Percentiles rank a stretch among this genome's conserved stretches.
These are phyloP conservation scores for Sphaerobolus stellatus DNA, from an alignment of 1,284 basidiomycete genomes.

Conservation along the genomic window DNA sequence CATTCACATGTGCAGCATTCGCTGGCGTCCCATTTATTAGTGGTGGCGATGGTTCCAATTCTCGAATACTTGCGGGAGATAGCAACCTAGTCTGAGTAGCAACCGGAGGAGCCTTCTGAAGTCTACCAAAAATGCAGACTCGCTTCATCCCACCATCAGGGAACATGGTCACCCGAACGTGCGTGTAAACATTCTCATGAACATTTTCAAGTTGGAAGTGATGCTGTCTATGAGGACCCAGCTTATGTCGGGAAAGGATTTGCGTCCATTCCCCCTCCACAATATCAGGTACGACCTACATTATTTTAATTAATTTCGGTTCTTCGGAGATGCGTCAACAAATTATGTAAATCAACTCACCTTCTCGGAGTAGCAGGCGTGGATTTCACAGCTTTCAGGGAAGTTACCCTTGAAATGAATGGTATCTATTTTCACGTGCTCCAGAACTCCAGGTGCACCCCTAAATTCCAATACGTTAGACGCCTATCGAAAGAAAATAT, in stretches of 20 bases:
- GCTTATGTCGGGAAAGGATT: slow-evolving; percentile 74
- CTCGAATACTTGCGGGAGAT: no score
- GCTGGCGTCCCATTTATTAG: no score
- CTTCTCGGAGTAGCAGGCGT: slow-evolving; percentile 55
- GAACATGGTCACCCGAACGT: slow-evolving; percentile 86
- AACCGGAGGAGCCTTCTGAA: no score
- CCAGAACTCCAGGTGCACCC: slow-evolving; percentile 68
- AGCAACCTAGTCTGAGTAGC: no score
- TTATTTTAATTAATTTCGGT: slow-evolving; percentile 1
- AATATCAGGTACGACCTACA: slow-evolving; percentile 32
- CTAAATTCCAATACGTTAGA: not conserved
- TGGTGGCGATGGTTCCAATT: not conserved
- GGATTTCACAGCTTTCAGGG: slow-evolving; percentile 84
- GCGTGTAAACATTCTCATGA: slow-evolving; percentile 63
- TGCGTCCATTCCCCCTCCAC: slow-evolving; percentile 62
- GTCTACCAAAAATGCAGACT: slow-evolving; percentile 75
- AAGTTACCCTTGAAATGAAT: slow-evolving; percentile 97
- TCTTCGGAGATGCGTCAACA: not conserved
- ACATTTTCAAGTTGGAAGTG: slow-evolving; percentile 79
- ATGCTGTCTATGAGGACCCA: slow-evolving; percentile 90
- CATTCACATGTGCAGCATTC: no score
- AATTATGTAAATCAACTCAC: slow-evolving; percentile 44
- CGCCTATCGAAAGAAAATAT: not conserved
- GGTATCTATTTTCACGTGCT: slow-evolving; percentile 88
- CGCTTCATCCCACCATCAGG: slow-evolving; percentile 97